Evolutionary conservation across 331 rosid genomes (phyloP).

Genomic region (Dryas integrifolia): DNA sequence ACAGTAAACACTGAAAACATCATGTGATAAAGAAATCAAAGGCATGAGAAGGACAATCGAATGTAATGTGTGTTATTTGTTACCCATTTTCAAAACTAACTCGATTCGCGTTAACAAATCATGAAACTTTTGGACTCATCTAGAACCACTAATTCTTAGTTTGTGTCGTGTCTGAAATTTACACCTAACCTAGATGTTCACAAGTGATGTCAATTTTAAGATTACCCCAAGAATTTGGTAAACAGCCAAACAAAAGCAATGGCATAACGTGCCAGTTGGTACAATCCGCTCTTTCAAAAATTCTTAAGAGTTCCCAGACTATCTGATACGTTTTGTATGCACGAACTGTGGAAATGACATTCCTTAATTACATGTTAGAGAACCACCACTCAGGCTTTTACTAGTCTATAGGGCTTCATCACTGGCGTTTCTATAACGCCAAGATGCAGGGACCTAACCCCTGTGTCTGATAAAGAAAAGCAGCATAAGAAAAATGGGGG

Average conservation of each 20-base stretch:
- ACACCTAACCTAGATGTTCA: too few species aligned
- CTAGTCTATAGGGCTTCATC: background rate
- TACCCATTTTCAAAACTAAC: background rate
- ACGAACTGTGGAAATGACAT: background rate
- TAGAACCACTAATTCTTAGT: too few species aligned
- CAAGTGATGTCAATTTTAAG: background rate
- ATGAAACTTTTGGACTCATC: too few species aligned
- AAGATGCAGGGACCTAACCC: background rate
- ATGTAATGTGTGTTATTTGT: background rate
- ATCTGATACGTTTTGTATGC: background rate
- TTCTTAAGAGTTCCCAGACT: background rate
- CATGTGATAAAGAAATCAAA: too few species aligned
- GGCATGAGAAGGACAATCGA: background rate
- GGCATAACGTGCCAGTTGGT: too few species aligned
- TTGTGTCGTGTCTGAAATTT: too few species aligned
- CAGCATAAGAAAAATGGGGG: background rate
- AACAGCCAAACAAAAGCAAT: too few species aligned
- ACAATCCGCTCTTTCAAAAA: background rate
- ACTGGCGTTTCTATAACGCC: background rate
- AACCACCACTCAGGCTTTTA: background rate
- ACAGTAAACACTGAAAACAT: too few species aligned
- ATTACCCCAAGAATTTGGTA: background rate
- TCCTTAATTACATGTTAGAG: slow-evolving; percentile 15
- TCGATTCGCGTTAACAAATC: background rate
- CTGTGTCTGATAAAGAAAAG: background rate